Base-by-base conservation (phyloP, 1,284 basidiomycete genomes). In the Gomphus bonarii region DNA sequence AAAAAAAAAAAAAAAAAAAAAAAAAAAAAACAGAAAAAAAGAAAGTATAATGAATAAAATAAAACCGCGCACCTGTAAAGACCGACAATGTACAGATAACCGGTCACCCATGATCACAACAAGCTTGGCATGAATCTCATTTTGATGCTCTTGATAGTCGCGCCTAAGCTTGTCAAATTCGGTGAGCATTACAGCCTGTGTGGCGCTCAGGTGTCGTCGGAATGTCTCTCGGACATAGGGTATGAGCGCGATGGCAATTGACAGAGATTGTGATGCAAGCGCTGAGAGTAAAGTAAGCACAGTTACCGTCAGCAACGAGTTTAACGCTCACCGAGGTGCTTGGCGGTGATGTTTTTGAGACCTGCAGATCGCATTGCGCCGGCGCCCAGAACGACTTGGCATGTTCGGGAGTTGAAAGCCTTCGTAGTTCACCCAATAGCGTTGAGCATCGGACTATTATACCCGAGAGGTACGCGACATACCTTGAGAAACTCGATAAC, bases 91-190 rank as follows among this genome's bases (percentile, higher is more conserved):
- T 1, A 90, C 85, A 60, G 78, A 84, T 50, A 99, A 75, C 53
- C 95, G 82, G 72, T 99, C 95, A 54, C 93, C 87, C 97, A 99
- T 99, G 71, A 99, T 99, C 38, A 94, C 90, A 53, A 99, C 88
- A 55, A 99, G 79, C 74, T 99, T 99, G 57, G 91, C 81, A 69
- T 99, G 95, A 55, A 99, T 97, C 75, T 99, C 97, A 68, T 95
- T 92, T 72, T 99, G 97, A 71, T 99, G 95, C 70, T 99, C 95
- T 78, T 97, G 94, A 68, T 91, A 98, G 70, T 99, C 97, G 71
- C 95, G 79, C 73, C 95, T 97, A 58, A 99, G 80, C 75, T 97
- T 97, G 74, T 99, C 97, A 69, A 99, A 99, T 71, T 99, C 95
- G 31, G 93, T 83, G 43, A 99, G 77, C 85, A 99, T 95, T 49